Conservation (phyloP, 441 rosid species). For the Erodium moschatum region DNA sequence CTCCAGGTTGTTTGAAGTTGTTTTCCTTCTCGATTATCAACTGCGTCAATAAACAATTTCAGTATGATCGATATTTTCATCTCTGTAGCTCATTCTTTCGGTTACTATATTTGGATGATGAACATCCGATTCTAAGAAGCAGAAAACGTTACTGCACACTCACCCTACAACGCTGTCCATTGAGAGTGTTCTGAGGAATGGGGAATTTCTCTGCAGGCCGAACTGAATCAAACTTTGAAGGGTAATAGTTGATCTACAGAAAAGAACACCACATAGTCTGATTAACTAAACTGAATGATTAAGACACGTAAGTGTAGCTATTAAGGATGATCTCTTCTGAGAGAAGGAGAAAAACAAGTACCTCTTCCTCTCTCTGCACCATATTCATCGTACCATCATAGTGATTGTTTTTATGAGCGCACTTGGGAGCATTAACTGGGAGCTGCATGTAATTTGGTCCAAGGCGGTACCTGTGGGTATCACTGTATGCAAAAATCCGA, state of each 20-base stretch:
- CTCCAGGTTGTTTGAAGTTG: slow-evolving; percentile 91
- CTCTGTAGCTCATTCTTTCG: no score
- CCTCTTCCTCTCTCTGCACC: slow-evolving; percentile 94
- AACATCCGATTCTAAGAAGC: neutral
- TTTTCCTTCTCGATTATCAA: slow-evolving; percentile 69
- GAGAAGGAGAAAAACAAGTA: slow-evolving; percentile 18
- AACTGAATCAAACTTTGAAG: slow-evolving; percentile 66
- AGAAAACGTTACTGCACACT: slow-evolving; percentile 9
- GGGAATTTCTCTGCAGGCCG: slow-evolving; percentile 65
- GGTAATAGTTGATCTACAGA: slow-evolving; percentile 75
- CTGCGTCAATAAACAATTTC: slow-evolving; percentile 25
- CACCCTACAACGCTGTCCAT: slow-evolving; percentile 81
- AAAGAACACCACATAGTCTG: slow-evolving; percentile 9
- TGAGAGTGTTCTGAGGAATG: slow-evolving; percentile 32
- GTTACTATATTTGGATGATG: neutral
- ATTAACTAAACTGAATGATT: slow-evolving; percentile 21
- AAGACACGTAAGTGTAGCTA: neutral
- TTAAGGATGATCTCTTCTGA: neutral
- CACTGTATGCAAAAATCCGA: slow-evolving; percentile 74
- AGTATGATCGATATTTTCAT: neutral
- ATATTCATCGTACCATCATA: slow-evolving; percentile 86
- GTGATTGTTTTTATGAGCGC: slow-evolving; percentile 88
- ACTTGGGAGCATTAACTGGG: slow-evolving; percentile 87
- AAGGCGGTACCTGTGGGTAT: slow-evolving; percentile 92
- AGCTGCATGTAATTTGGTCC: slow-evolving; percentile 92